These are phyloP conservation scores for Simmondsia chinensis DNA, from an alignment of 148 eudicot species.

Conservation along the genomic window DNA sequence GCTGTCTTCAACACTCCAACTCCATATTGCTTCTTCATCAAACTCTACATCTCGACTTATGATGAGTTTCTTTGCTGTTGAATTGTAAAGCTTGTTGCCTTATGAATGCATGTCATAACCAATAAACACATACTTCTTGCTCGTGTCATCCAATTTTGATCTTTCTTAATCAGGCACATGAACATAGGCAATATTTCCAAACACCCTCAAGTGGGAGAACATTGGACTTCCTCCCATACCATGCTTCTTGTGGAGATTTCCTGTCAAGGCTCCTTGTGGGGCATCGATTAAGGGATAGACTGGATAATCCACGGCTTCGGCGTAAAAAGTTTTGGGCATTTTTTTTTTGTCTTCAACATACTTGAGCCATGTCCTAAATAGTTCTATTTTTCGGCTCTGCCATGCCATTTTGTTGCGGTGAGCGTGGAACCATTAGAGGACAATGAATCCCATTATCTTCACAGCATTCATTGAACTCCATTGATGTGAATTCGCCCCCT, in stretches of 20 bases:
- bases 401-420: conserved; percentile 5
- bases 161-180: background rate
- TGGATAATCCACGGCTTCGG: background rate
- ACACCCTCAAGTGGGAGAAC: background rate
- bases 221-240: background rate
- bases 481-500: conserved; percentile 8
- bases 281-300: background rate
- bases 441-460: background rate
- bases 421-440: background rate
- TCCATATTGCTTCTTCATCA: too few species aligned
- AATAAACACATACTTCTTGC: background rate
- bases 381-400: conserved; percentile 5
- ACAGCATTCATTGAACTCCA: background rate
- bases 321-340: background rate
- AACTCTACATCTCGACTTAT: background rate
- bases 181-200: background rate
- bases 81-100: background rate
- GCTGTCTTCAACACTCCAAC: too few species aligned
- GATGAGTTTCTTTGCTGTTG: too few species aligned
- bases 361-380: background rate
- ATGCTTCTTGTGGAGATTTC: conserved; percentile 4
- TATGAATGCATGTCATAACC: background rate
- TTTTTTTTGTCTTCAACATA: background rate
- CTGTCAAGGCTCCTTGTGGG: background rate
- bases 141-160: background rate